Base-by-base conservation (phyloP, 192 early-diverging fungal genomes). In the Umbelopsis ramanniana region DNA sequence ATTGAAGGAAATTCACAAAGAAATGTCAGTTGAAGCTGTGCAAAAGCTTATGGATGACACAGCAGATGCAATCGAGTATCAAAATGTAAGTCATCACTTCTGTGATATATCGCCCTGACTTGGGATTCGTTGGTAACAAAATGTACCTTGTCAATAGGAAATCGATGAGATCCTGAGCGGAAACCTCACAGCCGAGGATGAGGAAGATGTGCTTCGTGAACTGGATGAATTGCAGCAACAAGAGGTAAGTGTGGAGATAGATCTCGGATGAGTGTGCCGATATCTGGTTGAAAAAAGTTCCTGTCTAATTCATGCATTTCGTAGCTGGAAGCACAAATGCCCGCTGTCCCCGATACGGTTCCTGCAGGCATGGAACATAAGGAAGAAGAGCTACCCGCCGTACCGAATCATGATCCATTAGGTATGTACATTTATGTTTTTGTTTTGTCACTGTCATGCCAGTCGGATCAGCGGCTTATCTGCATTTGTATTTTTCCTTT, bases 31-130 rank as follows among this genome's bases (percentile, higher is more conserved):
- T 38, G 93, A 97, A n/a, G 89, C 93, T 47, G 95, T 98, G 0
- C 94, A 99, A 60, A 87, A 89, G 48, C 83, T 99, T 46, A 95
- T 98, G 88, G 96, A 98, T 72, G 96, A 99, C 67, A 98, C 96
- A 1, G 93, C 91, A 5, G 98, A 99, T 46, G 94, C 92, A 14
- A 95, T 99, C 76, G 94, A 92, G 1, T 98, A 98, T 75, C 97
- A 99, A 80, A 92, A 95, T 52, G 93, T 93, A 79, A 75, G 70
- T 23, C 68, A 6, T n/a, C 33, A 22, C 29, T 29, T 40, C n/a
- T 48, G 14, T 48, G 9, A 45, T n/a, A 19, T 40, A 60, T 43
- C 2, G 5, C 10, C 21, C 9, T 26, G 10, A 0, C 38, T 10
- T 5, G 2, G 24, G n/a, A 29, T 23, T 26, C 17, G 38, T 19